Percentiles rank a stretch among this genome's conserved stretches.
Evolutionary conservation across 108 stramenopile genomes (phyloP).

Genomic region (Nitzschia sp.): DNA sequence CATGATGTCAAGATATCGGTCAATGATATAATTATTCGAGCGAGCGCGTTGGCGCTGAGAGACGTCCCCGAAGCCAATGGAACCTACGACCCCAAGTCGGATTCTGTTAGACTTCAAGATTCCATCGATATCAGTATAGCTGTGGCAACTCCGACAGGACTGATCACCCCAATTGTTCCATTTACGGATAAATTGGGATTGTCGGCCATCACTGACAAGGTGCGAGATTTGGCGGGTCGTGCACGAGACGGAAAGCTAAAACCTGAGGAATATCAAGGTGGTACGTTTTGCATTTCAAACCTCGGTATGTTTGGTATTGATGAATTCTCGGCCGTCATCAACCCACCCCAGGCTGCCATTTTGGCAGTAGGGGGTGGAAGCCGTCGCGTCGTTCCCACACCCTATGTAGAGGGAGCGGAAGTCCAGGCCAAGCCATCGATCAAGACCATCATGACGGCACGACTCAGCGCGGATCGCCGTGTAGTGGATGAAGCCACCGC

Average conservation of each 20-base stretch:
- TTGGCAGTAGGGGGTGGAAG: slow-evolving; percentile 94
- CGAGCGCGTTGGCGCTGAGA: slow-evolving; percentile 82
- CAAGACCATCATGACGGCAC: slow-evolving; percentile 88
- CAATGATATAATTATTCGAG: slow-evolving; percentile 92
- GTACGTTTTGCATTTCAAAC: slow-evolving; percentile 94
- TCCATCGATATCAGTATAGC: slow-evolving; percentile 94
- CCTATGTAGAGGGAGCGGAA: slow-evolving; percentile 78
- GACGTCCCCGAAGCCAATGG: slow-evolving; percentile 94
- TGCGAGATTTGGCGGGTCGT: slow-evolving; percentile 89
- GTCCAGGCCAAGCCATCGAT: slow-evolving; percentile 83
- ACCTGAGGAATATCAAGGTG: slow-evolving; percentile 97
- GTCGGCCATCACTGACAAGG: slow-evolving; percentile 68
- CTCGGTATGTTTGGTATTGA: slow-evolving; percentile 98
- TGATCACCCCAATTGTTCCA: slow-evolving; percentile 89
- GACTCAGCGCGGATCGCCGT: slow-evolving; percentile 97
- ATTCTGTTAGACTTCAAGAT: slow-evolving; percentile 82
- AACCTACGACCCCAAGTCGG: slow-evolving; percentile 70
- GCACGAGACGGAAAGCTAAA: slow-evolving; percentile 89
- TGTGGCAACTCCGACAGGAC: slow-evolving; percentile 75
- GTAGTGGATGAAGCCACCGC: slow-evolving; percentile 99
- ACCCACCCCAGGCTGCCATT: slow-evolving; percentile 93
- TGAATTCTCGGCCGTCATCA: slow-evolving; percentile 93
- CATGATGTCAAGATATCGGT: slow-evolving; percentile 77
- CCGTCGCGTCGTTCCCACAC: slow-evolving; percentile 81
- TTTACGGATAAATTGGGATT: slow-evolving; percentile 81